These are phyloP conservation scores for Lasiodiplodia sp. DNA, from an alignment of 2,329 filamentous ascomycete species.

Conservation along the genomic window DNA sequence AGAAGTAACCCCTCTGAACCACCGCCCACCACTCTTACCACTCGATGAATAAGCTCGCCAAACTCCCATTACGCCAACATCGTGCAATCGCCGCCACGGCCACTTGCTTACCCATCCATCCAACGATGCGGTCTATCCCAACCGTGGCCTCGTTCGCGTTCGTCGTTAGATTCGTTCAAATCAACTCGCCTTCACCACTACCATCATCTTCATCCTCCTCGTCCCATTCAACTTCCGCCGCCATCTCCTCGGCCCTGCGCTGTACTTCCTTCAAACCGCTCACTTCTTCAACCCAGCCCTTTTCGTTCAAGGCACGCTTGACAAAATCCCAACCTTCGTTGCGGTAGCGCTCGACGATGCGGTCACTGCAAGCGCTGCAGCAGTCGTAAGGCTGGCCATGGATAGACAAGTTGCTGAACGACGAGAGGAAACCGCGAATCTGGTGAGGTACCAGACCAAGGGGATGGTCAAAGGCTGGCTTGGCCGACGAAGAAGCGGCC, in stretches of 20 bases:
- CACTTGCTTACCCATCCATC: neutral
- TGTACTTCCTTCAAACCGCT: slow-evolving; percentile 75
- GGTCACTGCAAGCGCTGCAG: slow-evolving; percentile 80
- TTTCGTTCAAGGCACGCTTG: slow-evolving; percentile 74
- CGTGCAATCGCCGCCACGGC: neutral
- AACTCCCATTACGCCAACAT: neutral
- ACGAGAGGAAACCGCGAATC: slow-evolving; percentile 78
- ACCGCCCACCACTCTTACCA: neutral
- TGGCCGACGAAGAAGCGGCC: slow-evolving; percentile 32
- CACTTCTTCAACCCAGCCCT: slow-evolving; percentile 79
- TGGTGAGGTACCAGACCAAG: slow-evolving; percentile 78
- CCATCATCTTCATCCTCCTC: slow-evolving; percentile 53
- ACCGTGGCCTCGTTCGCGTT: neutral
- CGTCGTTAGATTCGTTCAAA: slow-evolving; percentile 34
- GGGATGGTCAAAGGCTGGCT: slow-evolving; percentile 62
- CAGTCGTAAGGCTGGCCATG: slow-evolving; percentile 78
- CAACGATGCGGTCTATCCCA: neutral
- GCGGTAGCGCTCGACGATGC: slow-evolving; percentile 72
- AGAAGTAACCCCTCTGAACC: neutral
- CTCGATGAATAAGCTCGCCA: neutral
- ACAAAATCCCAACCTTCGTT: slow-evolving; percentile 78
- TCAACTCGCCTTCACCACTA: slow-evolving; percentile 64
- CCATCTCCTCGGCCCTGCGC: slow-evolving; percentile 55
- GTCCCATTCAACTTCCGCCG: slow-evolving; percentile 66
- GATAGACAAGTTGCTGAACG: slow-evolving; percentile 76